phyloP scores from a whole-genome alignment of 805 yeast genomes.

The Ogataea siamensis region DNA sequence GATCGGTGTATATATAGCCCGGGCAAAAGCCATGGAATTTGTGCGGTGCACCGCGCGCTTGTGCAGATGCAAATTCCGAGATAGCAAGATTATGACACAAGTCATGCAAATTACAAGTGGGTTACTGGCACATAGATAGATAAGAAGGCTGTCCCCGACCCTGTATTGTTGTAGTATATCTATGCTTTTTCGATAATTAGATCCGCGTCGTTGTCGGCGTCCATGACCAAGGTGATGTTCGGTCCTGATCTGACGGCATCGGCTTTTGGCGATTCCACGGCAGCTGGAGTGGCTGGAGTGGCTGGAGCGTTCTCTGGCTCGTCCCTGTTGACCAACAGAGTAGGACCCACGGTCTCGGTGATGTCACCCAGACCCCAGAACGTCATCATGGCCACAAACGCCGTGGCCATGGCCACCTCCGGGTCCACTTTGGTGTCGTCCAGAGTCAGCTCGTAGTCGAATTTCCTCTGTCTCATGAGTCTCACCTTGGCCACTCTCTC shows the following conservation, averaged over 20 bases:
- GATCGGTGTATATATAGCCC: slow-evolving; percentile 10
- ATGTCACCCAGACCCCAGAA: slow-evolving; percentile 61
- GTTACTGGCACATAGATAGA: slow-evolving; percentile 2
- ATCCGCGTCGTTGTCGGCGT: slow-evolving; percentile 32
- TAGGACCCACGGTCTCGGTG: slow-evolving; percentile 55
- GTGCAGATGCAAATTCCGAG: slow-evolving; percentile 4
- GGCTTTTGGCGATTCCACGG: not conserved
- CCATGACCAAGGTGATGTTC: slow-evolving; percentile 30
- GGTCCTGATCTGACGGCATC: slow-evolving; percentile 17
- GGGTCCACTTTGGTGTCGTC: slow-evolving; percentile 47
- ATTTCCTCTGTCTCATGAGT: slow-evolving; percentile 54
- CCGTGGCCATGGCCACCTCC: slow-evolving; percentile 59
- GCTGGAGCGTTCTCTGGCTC: slow-evolving; percentile 10
- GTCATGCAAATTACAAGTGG: slow-evolving; percentile 9
- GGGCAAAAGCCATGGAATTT: slow-evolving; percentile 5
- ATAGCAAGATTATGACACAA: slow-evolving; percentile 9
- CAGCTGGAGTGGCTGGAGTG: slow-evolving; percentile 10
- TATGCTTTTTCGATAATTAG: slow-evolving; percentile 32
- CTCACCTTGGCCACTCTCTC: slow-evolving; percentile 54
- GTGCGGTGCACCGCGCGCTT: slow-evolving; percentile 13
- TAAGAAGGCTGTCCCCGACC: slow-evolving; percentile 12
- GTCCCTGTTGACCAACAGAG: slow-evolving; percentile 25
- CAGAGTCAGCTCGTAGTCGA: slow-evolving; percentile 57
- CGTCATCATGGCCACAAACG: slow-evolving; percentile 60
- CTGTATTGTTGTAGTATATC: slow-evolving; percentile 6